These are phyloP conservation scores for Lachancea dasiensis DNA, from an alignment of 805 yeast genomes.

Conservation along the genomic window DNA sequence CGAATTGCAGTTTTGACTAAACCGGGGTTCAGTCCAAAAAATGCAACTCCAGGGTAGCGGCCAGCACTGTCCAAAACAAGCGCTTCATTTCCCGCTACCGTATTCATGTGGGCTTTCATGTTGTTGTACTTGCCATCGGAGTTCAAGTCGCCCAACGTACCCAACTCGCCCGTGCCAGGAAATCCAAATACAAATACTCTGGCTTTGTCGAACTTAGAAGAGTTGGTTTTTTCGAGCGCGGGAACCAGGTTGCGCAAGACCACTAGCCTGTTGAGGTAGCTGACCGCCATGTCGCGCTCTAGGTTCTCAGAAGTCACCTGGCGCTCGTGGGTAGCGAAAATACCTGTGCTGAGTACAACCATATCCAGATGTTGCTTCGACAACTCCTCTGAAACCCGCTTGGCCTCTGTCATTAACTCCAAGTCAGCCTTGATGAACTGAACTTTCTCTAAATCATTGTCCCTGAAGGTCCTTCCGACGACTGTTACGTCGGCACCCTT, in stretches of 20 bases:
- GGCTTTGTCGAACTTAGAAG: slow-evolving; percentile 15
- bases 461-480: slow-evolving; percentile 33
- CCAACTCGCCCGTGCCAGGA: slow-evolving; percentile 34
- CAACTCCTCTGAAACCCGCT: slow-evolving; percentile 20
- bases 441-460: slow-evolving; percentile 22
- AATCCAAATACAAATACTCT: slow-evolving; percentile 36
- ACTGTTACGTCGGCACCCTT: slow-evolving; percentile 33
- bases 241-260: slow-evolving; percentile 28
- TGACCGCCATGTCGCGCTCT: slow-evolving; percentile 36
- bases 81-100: slow-evolving; percentile 40
- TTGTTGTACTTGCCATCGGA: slow-evolving; percentile 31
- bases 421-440: slow-evolving; percentile 34
- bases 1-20: slow-evolving; percentile 34
- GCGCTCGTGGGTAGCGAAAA: slow-evolving; percentile 29
- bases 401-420: slow-evolving; percentile 25
- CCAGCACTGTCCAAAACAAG: slow-evolving; percentile 23
- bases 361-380: slow-evolving; percentile 23
- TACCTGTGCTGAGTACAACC: slow-evolving; percentile 36
- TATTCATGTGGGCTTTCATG: slow-evolving; percentile 32
- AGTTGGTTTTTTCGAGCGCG: slow-evolving; percentile 13
- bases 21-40: slow-evolving; percentile 39
- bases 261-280: slow-evolving; percentile 33
- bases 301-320: slow-evolving; percentile 34
- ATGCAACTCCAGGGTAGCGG: slow-evolving; percentile 19
- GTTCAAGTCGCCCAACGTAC: slow-evolving; percentile 33